A percentile compares a stretch with the other conserved stretches of the same genome.
Evolutionary conservation across 2,329 filamentous ascomycete genomes (phyloP).

Genomic region (Fusarium staphyleae): DNA sequence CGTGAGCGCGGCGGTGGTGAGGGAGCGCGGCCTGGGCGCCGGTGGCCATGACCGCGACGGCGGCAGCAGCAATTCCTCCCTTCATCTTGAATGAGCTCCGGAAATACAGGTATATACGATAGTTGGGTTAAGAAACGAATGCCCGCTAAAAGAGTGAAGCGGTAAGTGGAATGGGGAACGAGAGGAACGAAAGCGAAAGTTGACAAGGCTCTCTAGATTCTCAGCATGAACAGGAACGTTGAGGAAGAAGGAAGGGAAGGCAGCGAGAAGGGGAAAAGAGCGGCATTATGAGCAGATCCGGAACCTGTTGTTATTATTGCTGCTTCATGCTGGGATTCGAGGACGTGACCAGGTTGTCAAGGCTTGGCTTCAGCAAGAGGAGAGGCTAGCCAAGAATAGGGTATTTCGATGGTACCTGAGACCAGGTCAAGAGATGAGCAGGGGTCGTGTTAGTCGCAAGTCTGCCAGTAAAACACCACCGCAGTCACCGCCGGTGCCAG

Average conservation of each 20-base stretch:
- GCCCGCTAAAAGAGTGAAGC: constrained; percentile 92
- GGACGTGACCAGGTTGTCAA: constrained; percentile 19
- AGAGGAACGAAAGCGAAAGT: constrained; percentile 59
- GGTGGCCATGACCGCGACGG: constrained; percentile 65
- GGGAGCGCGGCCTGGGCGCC: constrained; percentile 62
- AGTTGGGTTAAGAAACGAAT: constrained; percentile 62
- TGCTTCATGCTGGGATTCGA: constrained; percentile 13
- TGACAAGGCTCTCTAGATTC: constrained; percentile 58
- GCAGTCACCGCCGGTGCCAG: constrained; percentile 37
- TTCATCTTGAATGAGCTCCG: constrained; percentile 69
- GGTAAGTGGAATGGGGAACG: constrained; percentile 61
- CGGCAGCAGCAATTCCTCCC: constrained; percentile 71
- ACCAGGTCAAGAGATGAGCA: constrained; percentile 31
- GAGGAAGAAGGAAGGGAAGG: constrained; percentile 46
- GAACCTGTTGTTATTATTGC: constrained; percentile 53
- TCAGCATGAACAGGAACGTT: constrained; percentile 56
- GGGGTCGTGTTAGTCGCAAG: too few species aligned
- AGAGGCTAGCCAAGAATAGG: constrained; percentile 31
- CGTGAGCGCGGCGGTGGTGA: constrained; percentile 69
- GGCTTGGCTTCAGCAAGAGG: constrained; percentile 33
- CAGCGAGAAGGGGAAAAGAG: constrained; percentile 40
- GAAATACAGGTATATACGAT: constrained; percentile 21
- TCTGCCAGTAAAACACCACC: constrained; percentile 36
- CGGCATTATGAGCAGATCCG: constrained; percentile 44
- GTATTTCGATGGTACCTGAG: constrained; percentile 29